Base-by-base conservation (phyloP, 116 monocot species). In the Posidonia oceanica region DNA sequence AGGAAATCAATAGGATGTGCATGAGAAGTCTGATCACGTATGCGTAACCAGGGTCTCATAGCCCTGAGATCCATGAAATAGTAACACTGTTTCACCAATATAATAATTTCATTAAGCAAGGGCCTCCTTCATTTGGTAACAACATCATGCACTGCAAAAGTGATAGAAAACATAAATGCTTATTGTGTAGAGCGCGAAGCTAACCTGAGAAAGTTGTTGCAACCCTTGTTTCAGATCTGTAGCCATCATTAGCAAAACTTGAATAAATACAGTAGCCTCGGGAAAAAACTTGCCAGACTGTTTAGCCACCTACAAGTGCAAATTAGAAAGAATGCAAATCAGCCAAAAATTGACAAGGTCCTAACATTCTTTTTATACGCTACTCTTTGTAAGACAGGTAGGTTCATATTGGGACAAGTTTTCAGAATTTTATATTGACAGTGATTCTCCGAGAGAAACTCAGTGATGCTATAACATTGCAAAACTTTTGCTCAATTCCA, bases 231-330 rank as follows among this genome's bases (percentile, higher is more conserved):
- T 70, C 66, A 36, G 16, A 77, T 84, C 67, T 44, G 79, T 73
- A 66, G 79, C 78, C 54, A 85, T 82, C 38, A 76, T 65, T 63
- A 98, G 74, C 40, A 98, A 84, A 39, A 75, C 70, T 74, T 87
- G 80, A 36, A 98, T 42, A 79, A 92, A 98, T 14, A 69, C 54
- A 23, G 92, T 63, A 22, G 81, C 83, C 80, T 98, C 97, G 2
- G 97, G 92, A 52, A 72, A 98, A 75, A 84, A 87, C 66, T 92
- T 98, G 21, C 67, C 72, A 63, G 89, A 98, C 75, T 89, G 85
- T 77, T 87, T 82, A 60, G 80, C 68, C 40, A 87, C 77, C 97
- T 98, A 65, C 41, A 77, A 3, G 15, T 72, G 38, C 36, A 61
- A 62, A 62, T 64, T 40, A 41, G 22, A 22, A 61, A 61, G 61